Evolutionary conservation across 305 asterid genomes (phyloP).

Genomic region (Fraxinus velutina): DNA sequence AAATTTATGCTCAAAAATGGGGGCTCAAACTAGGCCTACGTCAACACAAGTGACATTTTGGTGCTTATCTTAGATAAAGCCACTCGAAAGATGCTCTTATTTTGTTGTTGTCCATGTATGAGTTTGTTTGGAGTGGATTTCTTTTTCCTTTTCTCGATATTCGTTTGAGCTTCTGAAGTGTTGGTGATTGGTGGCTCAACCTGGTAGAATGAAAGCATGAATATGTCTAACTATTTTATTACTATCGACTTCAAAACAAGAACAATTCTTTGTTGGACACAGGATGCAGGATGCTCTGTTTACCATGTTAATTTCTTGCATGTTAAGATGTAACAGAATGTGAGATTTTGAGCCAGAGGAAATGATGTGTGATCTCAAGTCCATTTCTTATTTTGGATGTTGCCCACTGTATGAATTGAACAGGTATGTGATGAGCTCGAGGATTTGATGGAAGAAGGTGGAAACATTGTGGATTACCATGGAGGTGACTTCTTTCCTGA

Average conservation of each 20-base stretch:
- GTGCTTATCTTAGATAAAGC: not conserved
- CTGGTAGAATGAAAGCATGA: not conserved
- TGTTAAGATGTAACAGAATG: not conserved
- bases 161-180: not conserved
- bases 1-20: not conserved
- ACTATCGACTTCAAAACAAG: not conserved
- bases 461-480: conserved; percentile 91
- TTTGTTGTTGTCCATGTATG: not conserved
- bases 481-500: conserved; percentile 97
- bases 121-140: not conserved
- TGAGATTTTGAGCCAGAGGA: not conserved
- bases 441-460: conserved; percentile 89
- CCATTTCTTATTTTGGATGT: not conserved
- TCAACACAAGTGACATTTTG: not conserved
- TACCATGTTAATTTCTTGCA: not conserved
- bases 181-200: not conserved
- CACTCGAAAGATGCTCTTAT: not conserved
- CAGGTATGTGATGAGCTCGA: conserved; percentile 96
- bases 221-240: not conserved
- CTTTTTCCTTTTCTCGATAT: not conserved
- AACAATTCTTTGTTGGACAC: not conserved
- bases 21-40: not conserved
- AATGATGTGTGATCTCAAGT: not conserved
- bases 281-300: not conserved
- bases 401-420: not conserved